Evolutionary conservation across 2,329 filamentous ascomycete species (phyloP).

Genomic region (Decorospora gaudefroyi): DNA sequence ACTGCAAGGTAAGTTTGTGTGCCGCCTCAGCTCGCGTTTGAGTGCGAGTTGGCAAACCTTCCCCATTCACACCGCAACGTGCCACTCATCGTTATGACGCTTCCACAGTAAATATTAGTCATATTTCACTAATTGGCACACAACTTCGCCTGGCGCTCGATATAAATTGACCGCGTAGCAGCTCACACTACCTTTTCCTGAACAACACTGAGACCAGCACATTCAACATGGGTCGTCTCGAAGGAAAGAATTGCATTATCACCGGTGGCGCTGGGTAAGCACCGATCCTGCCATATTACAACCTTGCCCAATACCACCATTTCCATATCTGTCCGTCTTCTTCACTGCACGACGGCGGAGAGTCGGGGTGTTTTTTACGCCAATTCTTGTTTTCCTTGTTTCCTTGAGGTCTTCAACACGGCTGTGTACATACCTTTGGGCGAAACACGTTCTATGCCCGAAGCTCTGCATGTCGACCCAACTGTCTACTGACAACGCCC

Average conservation of each 20-base stretch:
- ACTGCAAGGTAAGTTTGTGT: constrained; percentile 15
- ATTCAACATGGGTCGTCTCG: constrained; percentile 57
- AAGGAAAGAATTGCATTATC: constrained; percentile 73
- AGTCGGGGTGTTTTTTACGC: too few species aligned
- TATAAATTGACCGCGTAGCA: constrained; percentile 18
- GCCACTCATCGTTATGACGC: constrained; percentile 25
- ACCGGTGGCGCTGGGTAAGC: constrained; percentile 84
- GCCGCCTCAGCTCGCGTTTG: constrained; percentile 1
- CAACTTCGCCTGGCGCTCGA: constrained; percentile 22
- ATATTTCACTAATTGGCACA: constrained; percentile 31
- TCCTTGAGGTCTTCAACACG: neutral
- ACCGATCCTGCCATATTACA: constrained; percentile 1
- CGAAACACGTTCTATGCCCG: neutral
- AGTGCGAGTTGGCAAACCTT: constrained; percentile 21
- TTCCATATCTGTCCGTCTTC: too few species aligned
- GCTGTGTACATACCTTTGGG: neutral
- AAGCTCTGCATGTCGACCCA: neutral
- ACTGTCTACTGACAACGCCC: constrained; percentile 25
- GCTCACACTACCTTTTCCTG: constrained; percentile 5
- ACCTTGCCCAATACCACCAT: constrained; percentile 2
- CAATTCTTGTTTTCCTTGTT: neutral
- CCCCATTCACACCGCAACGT: constrained; percentile 14
- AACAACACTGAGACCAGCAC: constrained; percentile 11
- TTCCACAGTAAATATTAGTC: constrained; percentile 38
- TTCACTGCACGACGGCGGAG: too few species aligned